Evolutionary conservation across 228 moss, liverwort and hornwort genomes (phyloP).

Genomic region (Sphagnum magellanicum): DNA sequence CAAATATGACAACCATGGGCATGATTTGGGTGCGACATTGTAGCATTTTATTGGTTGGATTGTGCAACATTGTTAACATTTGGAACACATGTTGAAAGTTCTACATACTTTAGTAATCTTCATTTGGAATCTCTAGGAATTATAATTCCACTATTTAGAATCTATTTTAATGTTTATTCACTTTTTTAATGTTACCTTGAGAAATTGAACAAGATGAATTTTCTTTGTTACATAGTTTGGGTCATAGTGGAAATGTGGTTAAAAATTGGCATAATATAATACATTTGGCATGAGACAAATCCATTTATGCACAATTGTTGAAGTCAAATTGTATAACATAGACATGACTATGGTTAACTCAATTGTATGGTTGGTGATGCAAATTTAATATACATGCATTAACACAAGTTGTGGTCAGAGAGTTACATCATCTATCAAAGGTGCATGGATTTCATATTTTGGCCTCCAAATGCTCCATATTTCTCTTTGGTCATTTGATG

Average conservation of each 20-base stretch:
- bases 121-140: neutral
- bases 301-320: no score
- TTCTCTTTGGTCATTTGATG: constrained; percentile 26
- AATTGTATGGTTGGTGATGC: constrained; percentile 10
- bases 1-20: neutral
- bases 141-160: no score
- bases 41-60: constrained; percentile 91
- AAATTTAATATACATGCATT: constrained; percentile 64
- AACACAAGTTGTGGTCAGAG: constrained; percentile 70
- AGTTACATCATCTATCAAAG: constrained; percentile 53
- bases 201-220: no score
- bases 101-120: constrained; percentile 10
- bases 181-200: no score
- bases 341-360: no score
- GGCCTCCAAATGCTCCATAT: constrained; percentile 66
- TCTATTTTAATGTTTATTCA: no score
- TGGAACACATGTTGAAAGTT: constrained; percentile 13
- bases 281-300: no score
- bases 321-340: no score
- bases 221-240: no score
- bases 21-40: constrained; percentile 52
- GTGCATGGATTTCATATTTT: constrained; percentile 64
- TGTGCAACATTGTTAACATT: constrained; percentile 45
- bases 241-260: no score
- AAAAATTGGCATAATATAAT: no score